Evolutionary conservation across 352 stramenopile species (phyloP).

Genomic region (Phytophthora vignae): DNA sequence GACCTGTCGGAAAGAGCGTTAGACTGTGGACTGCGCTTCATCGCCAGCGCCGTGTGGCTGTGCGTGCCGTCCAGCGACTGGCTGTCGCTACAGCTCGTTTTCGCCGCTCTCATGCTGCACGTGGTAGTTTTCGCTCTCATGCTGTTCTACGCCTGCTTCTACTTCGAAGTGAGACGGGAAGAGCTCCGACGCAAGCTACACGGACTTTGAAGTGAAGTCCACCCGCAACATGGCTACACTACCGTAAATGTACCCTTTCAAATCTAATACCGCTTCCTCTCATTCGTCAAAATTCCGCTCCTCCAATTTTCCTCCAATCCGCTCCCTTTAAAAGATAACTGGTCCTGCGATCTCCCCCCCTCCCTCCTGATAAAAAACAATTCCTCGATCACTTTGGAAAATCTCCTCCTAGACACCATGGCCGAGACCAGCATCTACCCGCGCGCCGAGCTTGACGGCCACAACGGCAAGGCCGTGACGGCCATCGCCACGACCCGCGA

Average conservation of each 20-base stretch:
- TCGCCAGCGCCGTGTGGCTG: background rate
- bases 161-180: background rate
- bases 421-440: conserved; percentile 89
- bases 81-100: no score
- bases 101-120: background rate
- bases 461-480: conserved; percentile 93
- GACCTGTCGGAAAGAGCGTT: background rate
- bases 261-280: background rate
- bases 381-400: conserved; percentile 36
- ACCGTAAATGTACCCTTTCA: no score
- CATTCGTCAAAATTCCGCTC: background rate
- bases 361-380: background rate
- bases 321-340: background rate
- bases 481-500: conserved; percentile 98
- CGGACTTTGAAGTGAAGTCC: background rate
- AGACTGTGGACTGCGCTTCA: background rate
- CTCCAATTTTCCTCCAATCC: background rate
- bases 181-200: background rate
- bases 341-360: background rate
- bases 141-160: background rate
- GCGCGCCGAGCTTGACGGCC: conserved; percentile 87
- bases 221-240: background rate
- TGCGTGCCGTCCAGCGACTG: background rate
- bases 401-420: conserved; percentile 47
- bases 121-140: background rate